A percentile compares a stretch with the other conserved stretches of the same genome.
These are phyloP conservation scores for Symbiodinium pilosum DNA, from an alignment of 73 alveolate genomes.

Conservation along the genomic window DNA sequence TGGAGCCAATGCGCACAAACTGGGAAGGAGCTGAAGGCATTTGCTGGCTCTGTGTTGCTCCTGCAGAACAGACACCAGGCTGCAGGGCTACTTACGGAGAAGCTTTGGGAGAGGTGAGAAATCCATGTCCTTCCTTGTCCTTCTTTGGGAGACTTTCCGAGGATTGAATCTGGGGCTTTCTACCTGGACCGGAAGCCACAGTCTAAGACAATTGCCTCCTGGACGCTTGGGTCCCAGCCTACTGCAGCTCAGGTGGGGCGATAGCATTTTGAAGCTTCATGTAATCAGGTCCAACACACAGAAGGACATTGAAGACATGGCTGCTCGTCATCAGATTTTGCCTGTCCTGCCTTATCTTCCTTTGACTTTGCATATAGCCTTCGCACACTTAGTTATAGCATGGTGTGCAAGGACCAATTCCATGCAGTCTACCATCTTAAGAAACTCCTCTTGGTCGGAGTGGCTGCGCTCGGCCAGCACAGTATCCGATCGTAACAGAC, in stretches of 20 bases:
- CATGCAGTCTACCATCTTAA: too few species aligned
- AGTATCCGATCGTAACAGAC: too few species aligned
- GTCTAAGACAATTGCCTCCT: constrained; percentile 34
- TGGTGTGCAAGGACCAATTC: too few species aligned
- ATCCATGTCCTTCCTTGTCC: neutral
- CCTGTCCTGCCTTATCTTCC: too few species aligned
- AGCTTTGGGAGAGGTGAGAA: neutral
- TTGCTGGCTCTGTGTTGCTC: constrained; percentile 93
- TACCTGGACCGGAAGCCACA: constrained; percentile 85
- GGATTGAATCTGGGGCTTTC: constrained; percentile 47
- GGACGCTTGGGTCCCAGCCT: constrained; percentile 15
- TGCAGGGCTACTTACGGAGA: neutral
- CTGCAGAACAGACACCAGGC: neutral
- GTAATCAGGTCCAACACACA: constrained; percentile 18
- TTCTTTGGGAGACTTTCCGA: neutral
- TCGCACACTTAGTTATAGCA: too few species aligned
- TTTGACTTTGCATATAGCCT: too few species aligned
- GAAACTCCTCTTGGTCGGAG: too few species aligned
- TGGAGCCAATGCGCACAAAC: constrained; percentile 89
- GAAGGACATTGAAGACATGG: constrained; percentile 55
- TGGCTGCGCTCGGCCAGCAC: too few species aligned
- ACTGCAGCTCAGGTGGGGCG: neutral
- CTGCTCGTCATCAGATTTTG: too few species aligned
- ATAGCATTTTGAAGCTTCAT: neutral
- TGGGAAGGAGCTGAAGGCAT: constrained; percentile 95